Conservation (phyloP, 2,329 filamentous ascomycete species). For the Blastomyces gilchristii region DNA sequence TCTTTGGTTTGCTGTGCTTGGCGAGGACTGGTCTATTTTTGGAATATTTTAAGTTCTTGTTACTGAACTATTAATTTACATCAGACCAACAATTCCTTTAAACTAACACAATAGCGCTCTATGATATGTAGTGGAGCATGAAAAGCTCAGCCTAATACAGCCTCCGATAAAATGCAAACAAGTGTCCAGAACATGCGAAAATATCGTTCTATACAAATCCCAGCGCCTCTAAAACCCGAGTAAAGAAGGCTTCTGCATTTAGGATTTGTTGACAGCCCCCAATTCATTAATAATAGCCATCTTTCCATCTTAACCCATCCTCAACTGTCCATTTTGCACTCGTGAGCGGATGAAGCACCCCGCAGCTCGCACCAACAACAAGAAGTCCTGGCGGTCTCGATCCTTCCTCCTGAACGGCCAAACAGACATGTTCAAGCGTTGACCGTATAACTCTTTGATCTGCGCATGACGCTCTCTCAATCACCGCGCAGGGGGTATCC, state of each 20-base stretch:
- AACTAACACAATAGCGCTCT: background rate
- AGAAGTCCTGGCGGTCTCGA: slow-evolving; percentile 80
- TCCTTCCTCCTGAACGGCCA: slow-evolving; percentile 79
- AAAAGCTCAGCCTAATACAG: background rate
- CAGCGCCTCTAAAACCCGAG: background rate
- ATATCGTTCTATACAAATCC: background rate
- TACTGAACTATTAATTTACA: too few species aligned
- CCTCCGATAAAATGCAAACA: background rate
- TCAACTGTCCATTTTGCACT: slow-evolving; percentile 70
- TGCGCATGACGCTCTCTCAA: slow-evolving; percentile 86
- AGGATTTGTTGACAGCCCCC: background rate
- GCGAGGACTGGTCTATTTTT: background rate
- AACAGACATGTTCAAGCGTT: slow-evolving; percentile 65
- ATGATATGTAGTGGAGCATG: background rate
- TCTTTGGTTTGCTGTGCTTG: background rate
- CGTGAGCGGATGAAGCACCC: slow-evolving; percentile 55
- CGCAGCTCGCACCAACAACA: slow-evolving; percentile 75
- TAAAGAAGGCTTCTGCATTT: background rate
- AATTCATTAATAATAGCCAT: slow-evolving; percentile 13
- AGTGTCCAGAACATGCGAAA: background rate
- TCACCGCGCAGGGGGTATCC: slow-evolving; percentile 77
- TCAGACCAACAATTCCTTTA: background rate
- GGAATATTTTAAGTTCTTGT: too few species aligned
- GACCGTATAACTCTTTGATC: slow-evolving; percentile 90
- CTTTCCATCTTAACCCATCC: slow-evolving; percentile 56